Conservation (phyloP, 306 rosid genomes). For the Albizia julibrissin region DNA sequence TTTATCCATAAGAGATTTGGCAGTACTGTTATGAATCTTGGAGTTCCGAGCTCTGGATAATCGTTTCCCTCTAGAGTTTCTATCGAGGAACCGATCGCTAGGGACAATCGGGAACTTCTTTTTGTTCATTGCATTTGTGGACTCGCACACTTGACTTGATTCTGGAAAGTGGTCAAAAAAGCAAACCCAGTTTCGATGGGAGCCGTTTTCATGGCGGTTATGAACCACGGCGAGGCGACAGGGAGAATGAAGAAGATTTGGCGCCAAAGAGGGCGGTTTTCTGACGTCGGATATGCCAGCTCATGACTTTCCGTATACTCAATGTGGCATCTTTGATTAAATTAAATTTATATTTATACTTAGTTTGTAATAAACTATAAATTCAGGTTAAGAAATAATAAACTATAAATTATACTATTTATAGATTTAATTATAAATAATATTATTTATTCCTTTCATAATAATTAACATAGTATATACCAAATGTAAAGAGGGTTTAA, state of each 20-base stretch:
- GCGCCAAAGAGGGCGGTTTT: conserved; percentile 40
- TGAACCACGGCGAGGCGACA: not conserved
- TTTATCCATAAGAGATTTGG: conserved; percentile 20
- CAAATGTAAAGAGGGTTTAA: not conserved
- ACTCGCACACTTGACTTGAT: not conserved
- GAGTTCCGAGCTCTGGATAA: conserved; percentile 29
- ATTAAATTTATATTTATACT: too few species aligned
- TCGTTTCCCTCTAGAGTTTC: not conserved
- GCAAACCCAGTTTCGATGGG: conserved; percentile 4
- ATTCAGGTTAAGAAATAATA: too few species aligned
- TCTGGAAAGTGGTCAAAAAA: not conserved
- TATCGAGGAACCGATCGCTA: conserved; percentile 14
- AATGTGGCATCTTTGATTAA: too few species aligned
- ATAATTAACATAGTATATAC: not conserved
- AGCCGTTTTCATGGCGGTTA: conserved; percentile 27
- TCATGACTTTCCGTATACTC: too few species aligned
- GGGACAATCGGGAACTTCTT: conserved; percentile 27
- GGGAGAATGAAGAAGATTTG: not conserved
- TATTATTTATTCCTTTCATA: too few species aligned
- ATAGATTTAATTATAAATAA: too few species aligned
- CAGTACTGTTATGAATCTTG: conserved; percentile 7
- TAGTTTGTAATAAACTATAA: too few species aligned
- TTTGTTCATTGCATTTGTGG: conserved; percentile 43
- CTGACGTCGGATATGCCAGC: not conserved
- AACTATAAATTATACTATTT: too few species aligned